phyloP scores from a whole-genome alignment of 805 yeast genomes.

The Torulaspora franciscae region DNA sequence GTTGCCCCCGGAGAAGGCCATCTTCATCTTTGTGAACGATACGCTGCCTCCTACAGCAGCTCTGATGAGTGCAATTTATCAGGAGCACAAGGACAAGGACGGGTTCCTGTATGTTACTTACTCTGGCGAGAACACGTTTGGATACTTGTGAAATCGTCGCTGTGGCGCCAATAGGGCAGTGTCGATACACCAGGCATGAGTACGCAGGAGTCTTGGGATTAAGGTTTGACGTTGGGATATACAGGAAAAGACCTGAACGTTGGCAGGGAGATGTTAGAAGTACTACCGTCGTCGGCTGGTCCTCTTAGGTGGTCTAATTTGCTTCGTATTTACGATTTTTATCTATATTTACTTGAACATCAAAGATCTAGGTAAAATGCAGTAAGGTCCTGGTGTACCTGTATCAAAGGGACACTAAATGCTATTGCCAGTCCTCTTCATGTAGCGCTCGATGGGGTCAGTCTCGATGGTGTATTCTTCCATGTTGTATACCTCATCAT shows the following conservation, averaged over 20 bases:
- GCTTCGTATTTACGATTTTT: slow-evolving; percentile 4
- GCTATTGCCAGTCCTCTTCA: slow-evolving; percentile 38
- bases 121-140: slow-evolving; percentile 97
- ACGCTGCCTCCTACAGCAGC: slow-evolving; percentile 98
- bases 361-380: slow-evolving; percentile 1
- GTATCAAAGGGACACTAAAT: slow-evolving; percentile 12
- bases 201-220: neutral
- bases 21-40: slow-evolving; percentile 94
- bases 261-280: neutral
- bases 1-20: slow-evolving; percentile 95
- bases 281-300: neutral
- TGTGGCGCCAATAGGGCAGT: neutral
- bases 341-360: slow-evolving; percentile 2
- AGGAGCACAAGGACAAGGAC: slow-evolving; percentile 96
- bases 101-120: slow-evolving; percentile 94
- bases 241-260: neutral
- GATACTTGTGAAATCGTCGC: slow-evolving; percentile 32
- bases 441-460: slow-evolving; percentile 56
- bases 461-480: slow-evolving; percentile 44
- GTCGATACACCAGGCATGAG: neutral
- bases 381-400: neutral
- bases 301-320: slow-evolving; percentile 3
- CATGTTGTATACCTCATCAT: slow-evolving; percentile 43
- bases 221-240: neutral
- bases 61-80: slow-evolving; percentile 88